Evolutionary conservation across 805 yeast genomes (phyloP).

Genomic region (Kuraishia piskuri): DNA sequence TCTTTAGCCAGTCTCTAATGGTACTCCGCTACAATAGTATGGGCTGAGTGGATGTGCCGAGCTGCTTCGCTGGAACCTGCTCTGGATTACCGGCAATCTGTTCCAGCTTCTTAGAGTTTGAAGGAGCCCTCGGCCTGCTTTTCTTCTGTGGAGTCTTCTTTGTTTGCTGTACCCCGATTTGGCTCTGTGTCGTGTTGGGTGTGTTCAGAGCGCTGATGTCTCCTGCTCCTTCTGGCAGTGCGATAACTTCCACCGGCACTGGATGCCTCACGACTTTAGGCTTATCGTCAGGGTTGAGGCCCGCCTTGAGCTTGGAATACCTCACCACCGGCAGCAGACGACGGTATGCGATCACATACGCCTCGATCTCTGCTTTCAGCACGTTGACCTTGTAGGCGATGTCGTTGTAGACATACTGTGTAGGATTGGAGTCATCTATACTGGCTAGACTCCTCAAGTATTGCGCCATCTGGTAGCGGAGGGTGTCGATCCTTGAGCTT

Average conservation of each 20-base stretch:
- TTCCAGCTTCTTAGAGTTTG: background rate
- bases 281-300: conserved; percentile 39
- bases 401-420: conserved; percentile 31
- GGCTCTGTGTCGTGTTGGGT: background rate
- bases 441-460: conserved; percentile 26
- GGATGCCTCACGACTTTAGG: conserved; percentile 18
- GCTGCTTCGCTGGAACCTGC: background rate
- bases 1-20: too few relatives aligned
- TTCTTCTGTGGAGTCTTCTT: conserved; percentile 1
- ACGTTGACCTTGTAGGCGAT: conserved; percentile 24
- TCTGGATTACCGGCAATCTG: too few relatives aligned
- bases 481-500: conserved; percentile 17
- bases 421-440: conserved; percentile 35
- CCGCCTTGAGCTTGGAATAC: conserved; percentile 40
- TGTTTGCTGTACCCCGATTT: background rate
- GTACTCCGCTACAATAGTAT: background rate
- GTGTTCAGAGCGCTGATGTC: background rate
- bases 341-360: conserved; percentile 34
- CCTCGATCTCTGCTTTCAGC: conserved; percentile 29
- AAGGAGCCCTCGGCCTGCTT: background rate
- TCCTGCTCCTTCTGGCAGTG: background rate
- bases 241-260: conserved; percentile 13
- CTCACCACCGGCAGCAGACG: conserved; percentile 40
- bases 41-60: background rate
- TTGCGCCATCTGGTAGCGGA: conserved; percentile 31